phyloP scores from a whole-genome alignment of 768 basidiomycete genomes.

The Suillus paluster region DNA sequence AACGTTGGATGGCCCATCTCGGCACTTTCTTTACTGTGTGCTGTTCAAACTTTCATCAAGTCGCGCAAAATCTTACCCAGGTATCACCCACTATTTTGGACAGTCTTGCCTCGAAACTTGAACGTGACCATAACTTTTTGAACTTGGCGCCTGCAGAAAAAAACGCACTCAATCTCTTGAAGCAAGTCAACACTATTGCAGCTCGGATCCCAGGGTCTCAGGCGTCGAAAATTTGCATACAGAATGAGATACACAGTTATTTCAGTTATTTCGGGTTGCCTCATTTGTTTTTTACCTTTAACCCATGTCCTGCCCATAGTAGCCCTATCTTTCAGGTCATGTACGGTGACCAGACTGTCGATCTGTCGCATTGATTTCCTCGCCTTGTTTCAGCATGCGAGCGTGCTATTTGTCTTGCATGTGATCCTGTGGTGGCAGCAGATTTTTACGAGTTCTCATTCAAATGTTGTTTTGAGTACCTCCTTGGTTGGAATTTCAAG shows the following conservation, averaged over 20 bases:
- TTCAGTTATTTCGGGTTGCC: conserved; percentile 31
- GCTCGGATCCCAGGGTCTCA: conserved; percentile 36
- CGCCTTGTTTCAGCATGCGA: not conserved
- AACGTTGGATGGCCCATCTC: conserved; percentile 25
- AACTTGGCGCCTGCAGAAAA: conserved; percentile 20
- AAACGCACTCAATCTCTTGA: conserved; percentile 25
- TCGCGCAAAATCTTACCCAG: too few species aligned
- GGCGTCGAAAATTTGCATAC: conserved; percentile 24
- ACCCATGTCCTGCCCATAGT: conserved; percentile 20
- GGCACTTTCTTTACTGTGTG: conserved; percentile 22
- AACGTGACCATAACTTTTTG: conserved; percentile 11
- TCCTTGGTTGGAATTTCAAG: conserved; percentile 34
- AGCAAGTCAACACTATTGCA: conserved; percentile 35
- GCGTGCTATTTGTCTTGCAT: not conserved
- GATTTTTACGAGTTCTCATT: conserved; percentile 26
- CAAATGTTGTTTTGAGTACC: conserved; percentile 25
- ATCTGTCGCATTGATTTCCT: not conserved
- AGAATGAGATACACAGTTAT: conserved; percentile 29
- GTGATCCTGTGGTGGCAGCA: not conserved
- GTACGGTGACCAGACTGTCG: conserved; percentile 21
- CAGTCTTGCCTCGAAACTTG: conserved; percentile 12
- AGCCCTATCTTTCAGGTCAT: conserved; percentile 34
- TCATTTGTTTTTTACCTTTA: conserved; percentile 28
- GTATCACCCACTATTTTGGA: too few species aligned
- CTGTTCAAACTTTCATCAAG: too few species aligned